These are phyloP conservation scores for Discostella stelligeroides DNA, from an alignment of 108 stramenopile species.

Conservation along the genomic window DNA sequence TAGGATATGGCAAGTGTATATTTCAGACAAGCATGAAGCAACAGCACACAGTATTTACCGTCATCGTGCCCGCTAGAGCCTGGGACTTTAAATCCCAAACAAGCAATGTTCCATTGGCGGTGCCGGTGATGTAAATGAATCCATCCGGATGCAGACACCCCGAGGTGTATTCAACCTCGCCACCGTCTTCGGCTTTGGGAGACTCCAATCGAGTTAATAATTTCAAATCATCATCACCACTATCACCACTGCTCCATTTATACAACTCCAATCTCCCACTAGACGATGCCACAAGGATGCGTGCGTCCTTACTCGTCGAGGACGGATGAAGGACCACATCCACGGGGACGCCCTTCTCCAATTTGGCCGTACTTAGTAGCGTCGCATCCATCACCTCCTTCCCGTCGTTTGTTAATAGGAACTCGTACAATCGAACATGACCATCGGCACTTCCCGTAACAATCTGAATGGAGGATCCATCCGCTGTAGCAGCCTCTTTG, in stretches of 20 bases:
- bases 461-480: conserved; percentile 24
- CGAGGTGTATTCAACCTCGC: conserved; percentile 45
- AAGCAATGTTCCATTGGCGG: conserved; percentile 52
- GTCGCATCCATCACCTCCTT: conserved; percentile 13
- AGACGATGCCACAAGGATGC: conserved; percentile 20
- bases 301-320: conserved; percentile 31
- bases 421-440: conserved; percentile 17
- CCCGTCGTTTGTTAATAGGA: conserved; percentile 5
- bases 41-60: conserved; percentile 16
- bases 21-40: conserved; percentile 2
- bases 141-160: conserved; percentile 93
- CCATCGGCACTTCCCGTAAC: conserved; percentile 30
- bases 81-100: conserved; percentile 91
- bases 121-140: conserved; percentile 77
- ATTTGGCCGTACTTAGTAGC: conserved; percentile 1
- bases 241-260: conserved; percentile 8
- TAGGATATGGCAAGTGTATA: background rate
- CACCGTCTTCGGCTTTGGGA: conserved; percentile 30
- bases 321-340: conserved; percentile 61
- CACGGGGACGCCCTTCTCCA: conserved; percentile 23
- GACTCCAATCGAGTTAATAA: conserved; percentile 23
- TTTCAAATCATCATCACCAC: conserved; percentile 8
- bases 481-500: conserved; percentile 11
- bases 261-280: conserved; percentile 27
- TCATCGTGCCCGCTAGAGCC: conserved; percentile 59